Base-by-base conservation (phyloP, 495 filamentous ascomycete species). In the Neurospora sp. region DNA sequence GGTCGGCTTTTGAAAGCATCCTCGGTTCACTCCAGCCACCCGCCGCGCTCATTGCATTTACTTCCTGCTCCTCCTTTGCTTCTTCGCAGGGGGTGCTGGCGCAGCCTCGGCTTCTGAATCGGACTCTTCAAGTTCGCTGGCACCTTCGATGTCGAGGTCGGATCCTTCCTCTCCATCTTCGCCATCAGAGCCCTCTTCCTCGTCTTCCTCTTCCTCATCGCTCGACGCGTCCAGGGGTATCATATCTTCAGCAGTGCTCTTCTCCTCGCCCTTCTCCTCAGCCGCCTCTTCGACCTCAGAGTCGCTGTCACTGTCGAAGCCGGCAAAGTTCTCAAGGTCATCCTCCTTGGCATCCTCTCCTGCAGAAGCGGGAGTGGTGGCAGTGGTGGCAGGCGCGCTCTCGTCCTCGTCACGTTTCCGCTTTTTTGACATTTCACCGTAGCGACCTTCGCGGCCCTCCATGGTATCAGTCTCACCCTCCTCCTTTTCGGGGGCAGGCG, bases 401-500 rank as follows among this genome's bases (percentile, higher is more conserved):
- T 85, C 85, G n/a, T 75, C 72, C 37, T 84, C 87, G 41, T 86
- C 86, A 40, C 85, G 84, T 73, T 88, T 88, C 18, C 88, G 83
- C 74, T 89, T 89, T 73, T 79, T 83, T 16, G 83, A 83, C 87
- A 90, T 89, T 78, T 90, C 88, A 37, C 88, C 88, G 3, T 87
- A 77, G 68, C 84, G 81, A 11, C 88, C 88, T 37, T 84, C 79
- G 27, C 88, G 84, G 3, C 87, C 87, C 61, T 88, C 90, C 31
- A 91, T 84, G 73, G 82, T 83, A 27, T 83, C 85, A 31, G 83
- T 87, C 35, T 87, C 85, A 16, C 83, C 85, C 10, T 82, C 89
- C 75, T 88, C 87, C 38, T 82, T 78, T 9, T 87, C 79, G 18
- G 96, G 96, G 9, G 93, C 90, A 18, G 92, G 89, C 5, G 92